Base-by-base conservation (phyloP, 768 basidiomycete genomes). In the Termitomyces sp. region DNA sequence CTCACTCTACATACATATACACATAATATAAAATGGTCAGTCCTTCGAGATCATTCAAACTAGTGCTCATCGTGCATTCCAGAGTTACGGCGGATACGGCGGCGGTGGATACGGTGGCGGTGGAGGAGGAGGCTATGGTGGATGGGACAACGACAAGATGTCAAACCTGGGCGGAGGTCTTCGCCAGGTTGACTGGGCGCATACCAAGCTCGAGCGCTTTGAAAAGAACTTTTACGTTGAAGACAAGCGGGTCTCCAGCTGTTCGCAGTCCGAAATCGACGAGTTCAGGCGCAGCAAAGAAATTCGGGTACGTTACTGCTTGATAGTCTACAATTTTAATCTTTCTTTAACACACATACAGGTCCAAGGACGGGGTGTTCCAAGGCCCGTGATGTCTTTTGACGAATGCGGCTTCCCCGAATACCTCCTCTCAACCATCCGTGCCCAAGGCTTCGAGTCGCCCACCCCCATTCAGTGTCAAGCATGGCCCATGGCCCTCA, bases 401-500 rank as follows among this genome's bases (percentile, higher is more conserved):
- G 95, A 98, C 58, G 96, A 99, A 77, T 87, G 87, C 68, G 95
- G 91, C 53, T 98, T 98, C 77, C 97, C 97, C 11, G 94, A 96
- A 68, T 98, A 98, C 75, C 84, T 99, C 63, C 88, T 98, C 88
- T 77, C 85, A 56, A 92, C 96, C 55, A 96, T 99, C 74, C 89
- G 85, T 62, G 92, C 93, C 11, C 94, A 97, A 77, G 97, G 97
- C 36, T 99, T 99, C 78, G 75, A 86, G 33, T 73, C 83, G 1
- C 97, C 97, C 0, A 95, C 96, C 7, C 89, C 97, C 53, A 98
- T 99, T 70, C 97, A 99, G 72, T 97, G 96, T 71, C 97, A 99
- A 74, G 91, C 96, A 18, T 99, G 97, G 97, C 97, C 97, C 0
- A 98, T 98, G 95, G 96, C 97, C 3, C 80, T 98, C 33, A 93